phyloP scores from a whole-genome alignment of 345 rosid genomes.

The Camelina laxa region DNA sequence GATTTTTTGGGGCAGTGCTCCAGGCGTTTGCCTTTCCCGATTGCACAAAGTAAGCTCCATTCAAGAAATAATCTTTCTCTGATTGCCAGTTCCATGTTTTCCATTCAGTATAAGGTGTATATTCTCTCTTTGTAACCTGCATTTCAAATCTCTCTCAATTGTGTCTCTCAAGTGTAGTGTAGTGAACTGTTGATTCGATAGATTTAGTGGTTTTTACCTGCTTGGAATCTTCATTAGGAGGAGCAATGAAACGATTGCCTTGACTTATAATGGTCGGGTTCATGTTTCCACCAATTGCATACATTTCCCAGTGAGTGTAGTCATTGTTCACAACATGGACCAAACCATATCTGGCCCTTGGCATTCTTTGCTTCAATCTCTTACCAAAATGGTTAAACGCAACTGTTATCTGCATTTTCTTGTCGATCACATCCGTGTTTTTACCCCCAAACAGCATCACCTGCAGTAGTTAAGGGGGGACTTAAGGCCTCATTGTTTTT shows the following conservation, averaged over 20 bases:
- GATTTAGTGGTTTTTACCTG: slow-evolving; percentile 46
- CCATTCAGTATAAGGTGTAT: slow-evolving; percentile 55
- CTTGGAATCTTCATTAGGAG: slow-evolving; percentile 47
- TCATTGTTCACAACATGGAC: slow-evolving; percentile 83
- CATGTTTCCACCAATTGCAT: slow-evolving; percentile 73
- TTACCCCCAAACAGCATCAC: slow-evolving; percentile 75
- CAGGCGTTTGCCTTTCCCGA: slow-evolving; percentile 52
- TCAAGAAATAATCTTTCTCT: slow-evolving; percentile 62
- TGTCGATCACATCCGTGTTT: slow-evolving; percentile 45
- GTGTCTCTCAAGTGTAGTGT: slow-evolving; percentile 21
- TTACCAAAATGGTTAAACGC: slow-evolving; percentile 76
- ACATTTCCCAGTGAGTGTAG: slow-evolving; percentile 78
- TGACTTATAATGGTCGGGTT: slow-evolving; percentile 74
- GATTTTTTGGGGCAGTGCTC: slow-evolving; percentile 27
- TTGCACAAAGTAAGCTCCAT: slow-evolving; percentile 73
- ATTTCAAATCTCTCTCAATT: neutral
- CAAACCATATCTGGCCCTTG: slow-evolving; percentile 62
- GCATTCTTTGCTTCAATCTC: slow-evolving; percentile 52
- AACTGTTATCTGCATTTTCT: slow-evolving; percentile 70
- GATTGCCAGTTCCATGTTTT: slow-evolving; percentile 74
- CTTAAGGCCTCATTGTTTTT: neutral
- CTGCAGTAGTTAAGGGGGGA: slow-evolving; percentile 39
- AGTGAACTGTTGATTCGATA: slow-evolving; percentile 6
- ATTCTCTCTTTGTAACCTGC: slow-evolving; percentile 68
- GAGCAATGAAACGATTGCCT: slow-evolving; percentile 82